Evolutionary conservation across 495 filamentous ascomycete genomes (phyloP).

Genomic region (Penicillium canariense): DNA sequence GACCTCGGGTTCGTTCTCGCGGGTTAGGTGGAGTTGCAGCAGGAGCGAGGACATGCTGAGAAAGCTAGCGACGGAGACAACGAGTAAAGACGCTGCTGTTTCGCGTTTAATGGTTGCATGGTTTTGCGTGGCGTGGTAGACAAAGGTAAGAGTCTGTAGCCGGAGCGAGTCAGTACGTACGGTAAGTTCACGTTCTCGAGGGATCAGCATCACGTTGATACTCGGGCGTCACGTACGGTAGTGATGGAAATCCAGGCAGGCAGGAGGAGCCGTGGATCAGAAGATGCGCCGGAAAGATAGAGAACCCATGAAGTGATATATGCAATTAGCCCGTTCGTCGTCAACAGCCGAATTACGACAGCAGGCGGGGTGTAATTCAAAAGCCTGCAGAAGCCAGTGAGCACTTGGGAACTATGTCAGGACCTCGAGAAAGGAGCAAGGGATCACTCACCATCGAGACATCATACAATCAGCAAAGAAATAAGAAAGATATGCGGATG

Average conservation of each 20-base stretch:
- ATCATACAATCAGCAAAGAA: constrained; percentile 91
- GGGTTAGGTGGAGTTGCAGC: constrained; percentile 64
- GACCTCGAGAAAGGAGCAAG: background rate
- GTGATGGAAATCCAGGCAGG: constrained; percentile 86
- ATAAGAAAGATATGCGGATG: constrained; percentile 82
- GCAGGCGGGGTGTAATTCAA: constrained; percentile 83
- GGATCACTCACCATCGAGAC: constrained; percentile 71
- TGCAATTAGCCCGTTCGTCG: constrained; percentile 74
- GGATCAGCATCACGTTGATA: background rate
- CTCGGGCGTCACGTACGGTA: constrained; percentile 49
- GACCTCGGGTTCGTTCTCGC: constrained; percentile 61
- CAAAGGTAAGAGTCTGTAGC: constrained; percentile 66
- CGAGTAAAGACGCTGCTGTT: constrained; percentile 71
- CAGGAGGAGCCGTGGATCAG: constrained; percentile 74
- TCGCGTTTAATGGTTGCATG: constrained; percentile 80
- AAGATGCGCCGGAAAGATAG: constrained; percentile 68
- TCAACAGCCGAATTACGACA: constrained; percentile 78
- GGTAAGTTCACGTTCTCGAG: background rate
- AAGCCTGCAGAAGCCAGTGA: constrained; percentile 52
- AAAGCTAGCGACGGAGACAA: constrained; percentile 74
- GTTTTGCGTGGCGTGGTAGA: constrained; percentile 79
- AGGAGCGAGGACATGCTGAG: constrained; percentile 71
- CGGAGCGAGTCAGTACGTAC: background rate
- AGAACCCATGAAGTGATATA: constrained; percentile 80
- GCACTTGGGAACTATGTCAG: too few species aligned